These are phyloP conservation scores for Pouteria glomerata DNA, from an alignment of 148 eudicot genomes.

Conservation along the genomic window DNA sequence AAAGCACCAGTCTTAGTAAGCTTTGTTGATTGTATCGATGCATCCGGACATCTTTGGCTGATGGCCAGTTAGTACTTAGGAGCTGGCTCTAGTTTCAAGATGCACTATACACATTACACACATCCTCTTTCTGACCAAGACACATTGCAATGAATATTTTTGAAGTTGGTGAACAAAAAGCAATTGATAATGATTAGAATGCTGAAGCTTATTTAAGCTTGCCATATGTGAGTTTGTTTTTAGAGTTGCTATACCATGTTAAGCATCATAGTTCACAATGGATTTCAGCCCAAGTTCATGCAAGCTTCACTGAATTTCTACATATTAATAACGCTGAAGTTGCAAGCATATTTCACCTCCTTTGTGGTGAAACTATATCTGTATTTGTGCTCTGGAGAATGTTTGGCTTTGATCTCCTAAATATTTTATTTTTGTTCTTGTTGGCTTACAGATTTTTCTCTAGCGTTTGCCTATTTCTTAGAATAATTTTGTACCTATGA, in stretches of 20 bases:
- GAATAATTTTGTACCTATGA: background rate
- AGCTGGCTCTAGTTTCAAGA: no score
- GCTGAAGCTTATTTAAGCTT: background rate
- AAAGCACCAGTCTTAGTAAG: no score
- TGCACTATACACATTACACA: no score
- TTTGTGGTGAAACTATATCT: background rate
- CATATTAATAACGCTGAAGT: background rate
- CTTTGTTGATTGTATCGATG: no score
- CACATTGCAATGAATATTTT: no score
- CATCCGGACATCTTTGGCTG: no score
- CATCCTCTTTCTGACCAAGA: no score
- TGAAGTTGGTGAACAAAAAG: no score
- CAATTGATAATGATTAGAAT: no score
- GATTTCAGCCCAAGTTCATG: background rate
- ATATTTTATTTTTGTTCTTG: background rate
- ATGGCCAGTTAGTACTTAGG: no score
- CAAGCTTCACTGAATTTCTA: background rate
- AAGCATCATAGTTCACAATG: background rate
- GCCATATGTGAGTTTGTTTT: background rate
- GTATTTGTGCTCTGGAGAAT: background rate
- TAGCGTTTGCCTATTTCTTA: background rate
- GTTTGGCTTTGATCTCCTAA: background rate
- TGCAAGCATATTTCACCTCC: background rate
- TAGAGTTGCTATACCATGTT: background rate
- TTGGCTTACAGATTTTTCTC: background rate